phyloP scores from a whole-genome alignment of 805 yeast genomes.

The Barnettozyma sp. region DNA sequence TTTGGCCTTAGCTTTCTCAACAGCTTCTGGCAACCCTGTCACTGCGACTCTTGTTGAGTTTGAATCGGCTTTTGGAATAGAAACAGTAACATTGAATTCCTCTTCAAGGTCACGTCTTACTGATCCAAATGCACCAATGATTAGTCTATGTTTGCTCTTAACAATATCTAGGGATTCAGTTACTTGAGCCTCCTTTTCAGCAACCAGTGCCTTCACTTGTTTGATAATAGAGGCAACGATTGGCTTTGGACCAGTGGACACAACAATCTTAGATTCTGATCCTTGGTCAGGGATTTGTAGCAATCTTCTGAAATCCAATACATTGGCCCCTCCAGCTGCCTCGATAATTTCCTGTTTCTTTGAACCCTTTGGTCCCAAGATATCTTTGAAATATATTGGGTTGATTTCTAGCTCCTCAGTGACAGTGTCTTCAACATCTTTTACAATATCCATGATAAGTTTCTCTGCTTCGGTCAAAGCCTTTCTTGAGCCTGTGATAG shows the following conservation, averaged over 20 bases:
- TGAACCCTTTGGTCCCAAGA: conserved; percentile 77
- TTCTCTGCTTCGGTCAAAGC: conserved; percentile 68
- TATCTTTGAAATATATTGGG: conserved; percentile 63
- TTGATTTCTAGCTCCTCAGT: conserved; percentile 57
- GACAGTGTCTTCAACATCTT: conserved; percentile 55
- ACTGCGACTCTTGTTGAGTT: conserved; percentile 47
- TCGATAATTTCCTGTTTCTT: conserved; percentile 65
- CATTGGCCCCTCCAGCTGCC: conserved; percentile 70
- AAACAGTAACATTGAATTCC: conserved; percentile 56
- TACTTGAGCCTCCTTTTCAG: conserved; percentile 53
- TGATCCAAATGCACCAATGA: conserved; percentile 79
- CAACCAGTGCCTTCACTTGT: conserved; percentile 56
- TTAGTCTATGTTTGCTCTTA: conserved; percentile 62
- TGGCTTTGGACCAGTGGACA: conserved; percentile 65
- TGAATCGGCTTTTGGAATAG: conserved; percentile 55
- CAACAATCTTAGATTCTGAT: conserved; percentile 49
- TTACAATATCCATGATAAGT: conserved; percentile 55
- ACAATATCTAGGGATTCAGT: conserved; percentile 52
- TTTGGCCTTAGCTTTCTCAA: conserved; percentile 56
- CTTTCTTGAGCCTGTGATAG: conserved; percentile 68
- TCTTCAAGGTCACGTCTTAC: conserved; percentile 66
- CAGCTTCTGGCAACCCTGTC: conserved; percentile 58
- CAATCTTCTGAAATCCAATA: conserved; percentile 42
- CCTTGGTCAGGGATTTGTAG: conserved; percentile 65
- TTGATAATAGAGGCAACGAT: conserved; percentile 64